Base-by-base conservation (phyloP, 75 land plant genomes). In the Pinus albicaulis region DNA sequence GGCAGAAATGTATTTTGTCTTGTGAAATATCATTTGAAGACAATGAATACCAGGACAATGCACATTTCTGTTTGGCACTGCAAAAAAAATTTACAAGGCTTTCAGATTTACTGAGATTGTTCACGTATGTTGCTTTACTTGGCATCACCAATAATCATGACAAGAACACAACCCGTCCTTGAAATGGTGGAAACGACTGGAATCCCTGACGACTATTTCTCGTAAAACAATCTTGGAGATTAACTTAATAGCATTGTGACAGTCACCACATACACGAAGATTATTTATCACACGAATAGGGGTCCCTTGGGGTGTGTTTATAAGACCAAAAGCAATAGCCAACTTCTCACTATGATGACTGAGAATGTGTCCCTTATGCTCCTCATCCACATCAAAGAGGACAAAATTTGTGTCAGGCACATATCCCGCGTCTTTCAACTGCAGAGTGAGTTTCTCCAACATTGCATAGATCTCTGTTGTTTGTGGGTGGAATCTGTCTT, bases 171-270 rank as follows among this genome's bases (percentile, higher is more conserved):
- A 59, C 22, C 61, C 61, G 20, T 59, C 22, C 23, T 59, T 22
- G 23, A 59, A 59, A 7, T 59, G 61, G 23, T 59, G 61, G 22
- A 19, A 59, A 48, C 61, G 20, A 7, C 61, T 59, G 23, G 20
- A 19, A 59, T 59, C 61, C 23, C 61, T 59, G 6, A 59, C 61
- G 20, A 19, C 23, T 19, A 59, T 59, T 22, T 22, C 23, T 22
- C 61, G n/a, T 8, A 4, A 5, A 59, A 59, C 61, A 59, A 59
- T 59, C 23, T 59, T 59, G 20, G 61, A 59, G 23, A 59, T 20
- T 5, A 59, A 59, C 61, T 59, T 59, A 5, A 59, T 59, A 59
- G 61, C 61, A 59, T n/a, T 59, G 61, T 59, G 61, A 59, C 61
- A 59, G 23, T 59, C 61, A 59, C 61, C 20, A 59, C 61, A 59